These are phyloP conservation scores for Kodamaea arcana DNA, from an alignment of 1,139 yeast genomes.

Conservation along the genomic window DNA sequence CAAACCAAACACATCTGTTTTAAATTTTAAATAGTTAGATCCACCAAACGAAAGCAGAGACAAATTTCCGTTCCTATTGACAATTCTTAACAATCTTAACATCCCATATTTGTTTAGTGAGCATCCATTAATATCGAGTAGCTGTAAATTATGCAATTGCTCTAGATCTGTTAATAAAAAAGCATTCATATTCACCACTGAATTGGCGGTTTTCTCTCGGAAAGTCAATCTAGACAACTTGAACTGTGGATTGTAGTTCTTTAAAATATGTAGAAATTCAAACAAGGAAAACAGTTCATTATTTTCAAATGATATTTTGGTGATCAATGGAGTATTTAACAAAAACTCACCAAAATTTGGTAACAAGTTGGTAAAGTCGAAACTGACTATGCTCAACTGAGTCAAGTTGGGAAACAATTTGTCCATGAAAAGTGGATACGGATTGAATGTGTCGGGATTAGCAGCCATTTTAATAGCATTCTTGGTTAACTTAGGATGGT, in stretches of 20 bases:
- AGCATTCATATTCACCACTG: constrained; percentile 23
- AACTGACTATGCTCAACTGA: constrained; percentile 26
- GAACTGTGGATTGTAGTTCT: constrained; percentile 28
- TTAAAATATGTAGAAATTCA: constrained; percentile 27
- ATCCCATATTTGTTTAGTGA: constrained; percentile 33
- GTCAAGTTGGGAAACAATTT: constrained; percentile 21
- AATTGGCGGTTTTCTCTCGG: constrained; percentile 24
- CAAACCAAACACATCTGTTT: constrained; percentile 21
- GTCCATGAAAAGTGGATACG: constrained; percentile 22
- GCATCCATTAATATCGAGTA: constrained; percentile 34
- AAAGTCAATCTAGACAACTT: constrained; percentile 24
- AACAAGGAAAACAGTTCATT: constrained; percentile 27
- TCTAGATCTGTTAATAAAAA: constrained; percentile 22
- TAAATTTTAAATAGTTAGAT: constrained; percentile 29
- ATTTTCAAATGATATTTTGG: constrained; percentile 30
- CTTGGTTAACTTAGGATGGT: constrained; percentile 23
- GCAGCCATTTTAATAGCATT: constrained; percentile 10
- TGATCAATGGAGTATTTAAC: constrained; percentile 16
- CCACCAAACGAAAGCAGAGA: constrained; percentile 26
- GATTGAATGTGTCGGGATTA: constrained; percentile 20
- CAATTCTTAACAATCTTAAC: constrained; percentile 23
- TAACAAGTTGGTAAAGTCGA: constrained; percentile 26
- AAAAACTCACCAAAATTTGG: constrained; percentile 31
- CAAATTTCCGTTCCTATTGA: constrained; percentile 17
- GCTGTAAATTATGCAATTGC: constrained; percentile 20